phyloP scores from a whole-genome alignment of 2,329 filamentous ascomycete species.

The Alternaria sp. region DNA sequence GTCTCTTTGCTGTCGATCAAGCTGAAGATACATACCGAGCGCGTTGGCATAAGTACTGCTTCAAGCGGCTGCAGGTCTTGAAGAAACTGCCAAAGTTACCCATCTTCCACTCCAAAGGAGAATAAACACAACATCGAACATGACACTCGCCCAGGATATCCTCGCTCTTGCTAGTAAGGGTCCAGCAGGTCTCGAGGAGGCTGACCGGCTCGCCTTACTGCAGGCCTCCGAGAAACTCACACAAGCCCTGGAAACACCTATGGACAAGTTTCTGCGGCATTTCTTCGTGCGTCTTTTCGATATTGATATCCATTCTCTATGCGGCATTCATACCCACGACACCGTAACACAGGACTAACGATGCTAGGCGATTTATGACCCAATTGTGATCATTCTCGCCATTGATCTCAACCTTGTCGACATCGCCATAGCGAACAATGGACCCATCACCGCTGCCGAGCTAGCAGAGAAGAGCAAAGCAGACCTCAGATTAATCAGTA shows the following conservation, averaged over 20 bases:
- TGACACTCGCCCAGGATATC: constrained; percentile 2
- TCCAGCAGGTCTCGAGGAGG: constrained; percentile 8
- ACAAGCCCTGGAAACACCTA: constrained; percentile 8
- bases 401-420: constrained; percentile 23
- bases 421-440: constrained; percentile 10
- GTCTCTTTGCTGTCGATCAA: not conserved
- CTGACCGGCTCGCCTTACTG: constrained; percentile 12
- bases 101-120: not conserved
- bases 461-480: constrained; percentile 15
- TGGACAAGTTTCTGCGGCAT: constrained; percentile 12
- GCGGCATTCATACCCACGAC: not conserved
- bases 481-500: not conserved
- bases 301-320: not conserved
- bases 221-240: constrained; percentile 10
- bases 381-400: constrained; percentile 11
- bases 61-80: not conserved
- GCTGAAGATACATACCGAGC: not conserved
- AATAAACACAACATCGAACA: not conserved
- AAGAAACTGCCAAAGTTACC: not conserved
- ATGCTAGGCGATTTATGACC: not conserved
- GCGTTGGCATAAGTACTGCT: not conserved
- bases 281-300: not conserved
- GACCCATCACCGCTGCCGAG: constrained; percentile 9
- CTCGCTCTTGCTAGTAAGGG: constrained; percentile 1
- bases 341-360: not conserved